Conservation (phyloP, 2,329 filamentous ascomycete genomes). For the Penicillium occitanis region DNA sequence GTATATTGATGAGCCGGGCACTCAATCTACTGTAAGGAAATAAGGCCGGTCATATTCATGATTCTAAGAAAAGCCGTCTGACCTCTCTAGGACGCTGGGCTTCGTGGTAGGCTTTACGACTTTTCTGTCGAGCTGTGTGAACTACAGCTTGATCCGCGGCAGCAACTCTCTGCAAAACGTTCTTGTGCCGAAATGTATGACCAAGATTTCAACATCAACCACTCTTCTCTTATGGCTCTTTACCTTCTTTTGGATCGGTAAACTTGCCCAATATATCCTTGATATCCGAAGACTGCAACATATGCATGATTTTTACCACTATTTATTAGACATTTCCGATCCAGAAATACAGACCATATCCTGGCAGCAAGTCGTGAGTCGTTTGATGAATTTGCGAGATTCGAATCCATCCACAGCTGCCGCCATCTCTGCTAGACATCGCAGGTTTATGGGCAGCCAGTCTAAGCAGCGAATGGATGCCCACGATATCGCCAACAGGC, state of each 20-base stretch:
- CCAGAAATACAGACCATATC: constrained; percentile 91
- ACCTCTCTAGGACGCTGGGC: constrained; percentile 66
- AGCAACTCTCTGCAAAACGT: constrained; percentile 63
- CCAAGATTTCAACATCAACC: constrained; percentile 70
- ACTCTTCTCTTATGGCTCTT: constrained; percentile 81
- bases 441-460: constrained; percentile 71
- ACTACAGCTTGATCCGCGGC: constrained; percentile 70
- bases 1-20: constrained; percentile 70
- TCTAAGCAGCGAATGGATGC: constrained; percentile 94
- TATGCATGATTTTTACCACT: constrained; percentile 81
- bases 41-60: neutral
- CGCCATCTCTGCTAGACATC: constrained; percentile 58
- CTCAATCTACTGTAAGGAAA: constrained; percentile 68
- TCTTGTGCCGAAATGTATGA: constrained; percentile 71
- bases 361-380: constrained; percentile 86
- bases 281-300: constrained; percentile 71
- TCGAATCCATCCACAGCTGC: constrained; percentile 80
- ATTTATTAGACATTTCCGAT: constrained; percentile 79
- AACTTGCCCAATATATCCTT: constrained; percentile 69
- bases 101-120: constrained; percentile 82
- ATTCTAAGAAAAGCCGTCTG: neutral
- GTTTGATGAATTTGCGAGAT: constrained; percentile 80
- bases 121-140: constrained; percentile 80
- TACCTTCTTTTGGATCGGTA: constrained; percentile 81
- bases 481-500: constrained; percentile 91